Percentiles rank a stretch among this genome's conserved stretches.
Evolutionary conservation across 163 green algal genomes (phyloP).

Genomic region (Trebouxia gelatinosa): DNA sequence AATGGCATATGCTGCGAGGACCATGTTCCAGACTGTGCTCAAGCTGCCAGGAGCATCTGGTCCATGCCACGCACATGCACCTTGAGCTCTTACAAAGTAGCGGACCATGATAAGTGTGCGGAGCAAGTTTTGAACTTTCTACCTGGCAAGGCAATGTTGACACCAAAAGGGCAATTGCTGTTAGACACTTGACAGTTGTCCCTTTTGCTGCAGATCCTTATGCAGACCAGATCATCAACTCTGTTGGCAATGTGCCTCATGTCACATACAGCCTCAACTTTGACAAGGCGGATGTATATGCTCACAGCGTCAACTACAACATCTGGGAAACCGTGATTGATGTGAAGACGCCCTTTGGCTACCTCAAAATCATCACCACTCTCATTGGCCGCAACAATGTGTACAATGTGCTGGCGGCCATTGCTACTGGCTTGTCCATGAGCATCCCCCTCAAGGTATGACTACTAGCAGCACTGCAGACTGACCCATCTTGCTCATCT

Average conservation of each 20-base stretch:
- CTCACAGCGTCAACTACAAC: slow-evolving; percentile 43
- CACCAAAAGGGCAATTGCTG: too few relatives aligned
- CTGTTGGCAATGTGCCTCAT: slow-evolving; percentile 55
- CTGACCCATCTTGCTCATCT: too few relatives aligned
- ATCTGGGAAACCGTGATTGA: slow-evolving; percentile 86
- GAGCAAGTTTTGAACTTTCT: too few relatives aligned
- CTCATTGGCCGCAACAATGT: slow-evolving; percentile 85
- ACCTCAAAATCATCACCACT: slow-evolving; percentile 77
- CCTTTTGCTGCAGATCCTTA: slow-evolving; percentile 40
- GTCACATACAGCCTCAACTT: slow-evolving; percentile 78
- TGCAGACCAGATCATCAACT: slow-evolving; percentile 46
- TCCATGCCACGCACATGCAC: background rate
- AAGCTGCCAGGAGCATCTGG: background rate
- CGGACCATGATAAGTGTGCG: too few relatives aligned
- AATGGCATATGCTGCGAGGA: too few relatives aligned
- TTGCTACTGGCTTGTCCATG: slow-evolving; percentile 73
- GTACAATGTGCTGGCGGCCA: slow-evolving; percentile 91
- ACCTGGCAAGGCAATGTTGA: too few relatives aligned
- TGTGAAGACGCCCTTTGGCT: slow-evolving; percentile 73
- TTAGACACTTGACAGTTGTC: too few relatives aligned
- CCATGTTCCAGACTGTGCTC: background rate
- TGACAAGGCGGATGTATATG: slow-evolving; percentile 39
- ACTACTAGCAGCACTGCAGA: background rate
- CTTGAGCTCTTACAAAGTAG: background rate
- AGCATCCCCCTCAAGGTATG: slow-evolving; percentile 53